Evolutionary conservation across 805 yeast genomes (phyloP).

Genomic region (Kluyveromyces dobzhanskii): DNA sequence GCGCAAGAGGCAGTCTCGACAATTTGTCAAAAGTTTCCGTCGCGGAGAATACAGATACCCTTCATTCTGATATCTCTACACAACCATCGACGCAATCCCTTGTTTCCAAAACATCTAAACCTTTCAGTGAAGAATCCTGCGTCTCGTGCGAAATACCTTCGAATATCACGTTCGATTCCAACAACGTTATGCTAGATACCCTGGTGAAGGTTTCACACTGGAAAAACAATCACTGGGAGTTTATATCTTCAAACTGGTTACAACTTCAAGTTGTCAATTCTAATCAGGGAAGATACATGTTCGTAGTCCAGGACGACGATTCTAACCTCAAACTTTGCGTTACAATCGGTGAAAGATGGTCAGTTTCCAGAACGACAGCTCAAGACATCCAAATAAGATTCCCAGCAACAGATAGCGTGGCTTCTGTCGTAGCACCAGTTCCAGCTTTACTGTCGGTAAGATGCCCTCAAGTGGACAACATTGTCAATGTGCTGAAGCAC

Average conservation of each 20-base stretch:
- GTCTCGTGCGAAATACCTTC: constrained; percentile 10
- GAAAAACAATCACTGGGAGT: constrained; percentile 20
- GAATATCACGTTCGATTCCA: constrained; percentile 7
- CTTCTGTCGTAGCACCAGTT: constrained; percentile 9
- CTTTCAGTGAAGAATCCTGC: no score
- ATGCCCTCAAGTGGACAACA: constrained; percentile 13
- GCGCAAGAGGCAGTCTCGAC: constrained; percentile 10
- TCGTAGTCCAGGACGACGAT: constrained; percentile 8
- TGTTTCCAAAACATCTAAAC: constrained; percentile 2
- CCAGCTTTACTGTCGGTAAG: constrained; percentile 16
- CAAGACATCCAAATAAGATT: constrained; percentile 25
- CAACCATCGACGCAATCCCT: not conserved
- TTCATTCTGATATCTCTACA: constrained; percentile 1
- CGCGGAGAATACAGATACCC: not conserved
- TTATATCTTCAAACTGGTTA: constrained; percentile 8
- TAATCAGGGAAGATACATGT: constrained; percentile 8
- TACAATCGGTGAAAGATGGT: constrained; percentile 16
- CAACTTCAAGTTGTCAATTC: constrained; percentile 7
- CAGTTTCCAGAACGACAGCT: constrained; percentile 21
- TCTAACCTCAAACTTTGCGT: constrained; percentile 12
- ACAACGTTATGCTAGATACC: constrained; percentile 11
- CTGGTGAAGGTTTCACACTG: constrained; percentile 18
- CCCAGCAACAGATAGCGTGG: constrained; percentile 11
- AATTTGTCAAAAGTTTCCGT: constrained; percentile 8
- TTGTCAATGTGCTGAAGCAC: constrained; percentile 16